Conservation (phyloP, 1,139 yeast genomes). For the Blastobotrys serpentis region DNA sequence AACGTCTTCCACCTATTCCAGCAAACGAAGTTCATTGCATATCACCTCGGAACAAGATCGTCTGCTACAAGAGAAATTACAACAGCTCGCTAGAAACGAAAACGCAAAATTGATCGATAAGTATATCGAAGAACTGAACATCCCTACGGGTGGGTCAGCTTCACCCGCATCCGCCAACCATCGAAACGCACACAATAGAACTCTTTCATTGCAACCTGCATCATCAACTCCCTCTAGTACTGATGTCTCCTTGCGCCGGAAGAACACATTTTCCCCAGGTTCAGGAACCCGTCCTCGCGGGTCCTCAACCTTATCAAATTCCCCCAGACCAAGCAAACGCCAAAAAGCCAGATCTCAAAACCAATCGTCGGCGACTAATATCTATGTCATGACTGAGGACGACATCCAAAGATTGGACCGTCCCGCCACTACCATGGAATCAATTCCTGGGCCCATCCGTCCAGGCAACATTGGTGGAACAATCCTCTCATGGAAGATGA, state of each 20-base stretch:
- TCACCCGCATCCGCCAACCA: background rate
- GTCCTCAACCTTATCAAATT: conserved; percentile 1
- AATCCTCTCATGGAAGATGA: conserved; percentile 34
- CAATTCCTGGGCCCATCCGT: conserved; percentile 24
- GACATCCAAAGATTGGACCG: conserved; percentile 20
- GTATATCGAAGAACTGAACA: conserved; percentile 8
- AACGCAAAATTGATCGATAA: conserved; percentile 30
- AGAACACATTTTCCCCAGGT: background rate
- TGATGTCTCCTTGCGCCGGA: background rate
- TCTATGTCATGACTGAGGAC: conserved; percentile 24
- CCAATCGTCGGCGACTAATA: background rate
- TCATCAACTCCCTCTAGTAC: conserved; percentile 2
- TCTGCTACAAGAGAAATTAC: conserved; percentile 34
- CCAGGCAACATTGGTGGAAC: conserved; percentile 32
- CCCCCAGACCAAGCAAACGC: conserved; percentile 12
- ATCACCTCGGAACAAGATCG: conserved; percentile 30
- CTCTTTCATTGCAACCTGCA: background rate
- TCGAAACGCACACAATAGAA: background rate
- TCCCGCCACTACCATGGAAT: background rate
- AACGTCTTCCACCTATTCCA: background rate
- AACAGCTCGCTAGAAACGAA: conserved; percentile 36
- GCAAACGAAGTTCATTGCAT: conserved; percentile 7
- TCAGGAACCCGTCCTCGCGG: background rate
- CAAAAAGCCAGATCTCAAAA: conserved; percentile 7
- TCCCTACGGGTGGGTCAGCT: background rate